Conservation (phyloP, 2,329 filamentous ascomycete genomes). For the Cordyceps cateniannulata region DNA sequence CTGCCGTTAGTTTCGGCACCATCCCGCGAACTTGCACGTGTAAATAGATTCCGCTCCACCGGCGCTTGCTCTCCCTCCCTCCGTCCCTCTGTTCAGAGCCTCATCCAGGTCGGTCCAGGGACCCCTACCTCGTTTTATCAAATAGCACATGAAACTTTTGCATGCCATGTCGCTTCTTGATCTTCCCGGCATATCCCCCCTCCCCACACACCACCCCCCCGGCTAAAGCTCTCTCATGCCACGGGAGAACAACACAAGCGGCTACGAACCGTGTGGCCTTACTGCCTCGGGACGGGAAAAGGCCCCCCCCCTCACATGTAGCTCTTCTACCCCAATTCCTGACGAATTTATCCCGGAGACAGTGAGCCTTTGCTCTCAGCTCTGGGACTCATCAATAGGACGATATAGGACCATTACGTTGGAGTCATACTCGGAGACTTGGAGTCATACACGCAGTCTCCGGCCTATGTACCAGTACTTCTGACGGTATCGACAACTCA, state of each 20-base stretch:
- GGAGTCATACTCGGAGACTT: conserved; percentile 4
- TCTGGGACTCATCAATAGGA: background rate
- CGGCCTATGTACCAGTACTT: background rate
- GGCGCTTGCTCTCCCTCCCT: background rate
- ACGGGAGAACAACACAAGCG: background rate
- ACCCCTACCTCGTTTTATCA: background rate
- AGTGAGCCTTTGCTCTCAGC: background rate
- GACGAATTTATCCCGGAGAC: conserved; percentile 8
- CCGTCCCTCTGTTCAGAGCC: background rate
- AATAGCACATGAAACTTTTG: background rate
- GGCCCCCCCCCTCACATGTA: background rate
- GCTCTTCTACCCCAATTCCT: background rate
- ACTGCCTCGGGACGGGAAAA: conserved; percentile 5
- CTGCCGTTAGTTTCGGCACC: background rate
- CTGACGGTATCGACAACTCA: background rate
- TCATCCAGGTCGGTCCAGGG: background rate
- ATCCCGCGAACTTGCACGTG: background rate
- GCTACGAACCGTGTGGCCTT: background rate
- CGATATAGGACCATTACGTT: background rate
- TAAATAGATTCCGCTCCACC: background rate
- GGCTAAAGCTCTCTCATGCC: background rate
- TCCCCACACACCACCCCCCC: background rate
- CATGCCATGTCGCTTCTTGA: background rate
- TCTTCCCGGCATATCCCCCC: background rate
- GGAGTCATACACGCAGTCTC: background rate